Conservation (phyloP, 352 stramenopile species). For the Phytopythium chamaehyphon region DNA sequence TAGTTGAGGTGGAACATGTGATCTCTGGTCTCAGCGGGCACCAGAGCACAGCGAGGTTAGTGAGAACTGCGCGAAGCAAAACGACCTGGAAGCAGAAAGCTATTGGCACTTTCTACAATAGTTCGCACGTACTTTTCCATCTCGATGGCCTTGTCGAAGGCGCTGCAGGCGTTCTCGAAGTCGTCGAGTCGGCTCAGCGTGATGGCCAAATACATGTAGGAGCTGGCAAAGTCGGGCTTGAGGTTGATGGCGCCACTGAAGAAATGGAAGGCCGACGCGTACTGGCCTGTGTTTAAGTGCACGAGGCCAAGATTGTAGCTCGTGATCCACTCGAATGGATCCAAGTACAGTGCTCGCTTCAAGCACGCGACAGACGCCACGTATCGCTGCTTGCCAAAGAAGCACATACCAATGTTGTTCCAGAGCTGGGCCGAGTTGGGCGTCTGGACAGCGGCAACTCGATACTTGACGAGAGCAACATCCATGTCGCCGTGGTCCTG, state of each 20-base stretch:
- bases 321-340: constrained; percentile 95
- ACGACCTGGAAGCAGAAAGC: too few relatives aligned
- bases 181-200: constrained; percentile 88
- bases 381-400: constrained; percentile 90
- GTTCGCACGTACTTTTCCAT: constrained; percentile 61
- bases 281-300: constrained; percentile 90
- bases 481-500: constrained; percentile 93
- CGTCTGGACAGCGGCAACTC: constrained; percentile 88
- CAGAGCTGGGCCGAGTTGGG: constrained; percentile 92
- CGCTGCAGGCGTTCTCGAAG: constrained; percentile 90
- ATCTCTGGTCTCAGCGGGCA: constrained; percentile 30
- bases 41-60: not conserved
- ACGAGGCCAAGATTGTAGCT: constrained; percentile 94
- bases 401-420: constrained; percentile 97
- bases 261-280: constrained; percentile 92
- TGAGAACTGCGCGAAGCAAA: too few relatives aligned
- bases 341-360: constrained; percentile 90
- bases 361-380: constrained; percentile 88
- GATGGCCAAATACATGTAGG: constrained; percentile 93
- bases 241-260: constrained; percentile 89
- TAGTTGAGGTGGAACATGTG: constrained; percentile 90
- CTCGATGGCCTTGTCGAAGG: constrained; percentile 91
- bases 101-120: not conserved
- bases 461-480: constrained; percentile 93
- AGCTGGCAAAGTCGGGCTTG: constrained; percentile 84